Conservation (phyloP, 2,329 filamentous ascomycete species). For the Mycosphaerella sp. region DNA sequence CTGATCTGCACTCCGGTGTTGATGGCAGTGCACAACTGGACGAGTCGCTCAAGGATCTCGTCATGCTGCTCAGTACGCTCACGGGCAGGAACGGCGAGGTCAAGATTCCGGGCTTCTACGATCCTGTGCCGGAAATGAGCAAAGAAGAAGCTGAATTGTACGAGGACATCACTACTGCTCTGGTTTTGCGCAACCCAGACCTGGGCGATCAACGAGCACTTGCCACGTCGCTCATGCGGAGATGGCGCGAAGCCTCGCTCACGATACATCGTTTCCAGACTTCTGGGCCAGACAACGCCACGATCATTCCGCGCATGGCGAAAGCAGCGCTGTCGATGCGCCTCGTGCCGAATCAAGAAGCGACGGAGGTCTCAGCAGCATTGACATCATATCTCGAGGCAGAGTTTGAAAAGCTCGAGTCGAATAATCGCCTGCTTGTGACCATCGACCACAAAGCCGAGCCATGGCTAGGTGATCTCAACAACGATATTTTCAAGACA, state of each 20-base stretch:
- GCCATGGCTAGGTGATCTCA: conserved; percentile 62
- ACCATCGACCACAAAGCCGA: conserved; percentile 84
- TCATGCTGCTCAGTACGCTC: conserved; percentile 71
- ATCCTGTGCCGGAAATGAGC: conserved; percentile 69
- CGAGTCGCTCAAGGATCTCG: conserved; percentile 86
- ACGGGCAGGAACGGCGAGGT: conserved; percentile 76
- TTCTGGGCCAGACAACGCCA: conserved; percentile 79
- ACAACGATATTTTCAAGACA: conserved; percentile 83
- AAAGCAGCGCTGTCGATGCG: conserved; percentile 84
- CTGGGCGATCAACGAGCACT: conserved; percentile 61
- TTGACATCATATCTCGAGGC: conserved; percentile 61
- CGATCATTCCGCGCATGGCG: conserved; percentile 83
- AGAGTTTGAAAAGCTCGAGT: conserved; percentile 68
- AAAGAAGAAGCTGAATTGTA: conserved; percentile 73
- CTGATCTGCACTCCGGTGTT: conserved; percentile 93
- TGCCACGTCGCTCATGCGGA: conserved; percentile 78
- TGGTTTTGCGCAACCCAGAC: conserved; percentile 65
- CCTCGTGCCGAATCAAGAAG: conserved; percentile 87
- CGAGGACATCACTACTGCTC: conserved; percentile 70
- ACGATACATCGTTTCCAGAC: conserved; percentile 92
- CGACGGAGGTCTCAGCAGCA: conserved; percentile 63
- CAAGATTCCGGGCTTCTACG: conserved; percentile 82
- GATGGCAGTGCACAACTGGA: conserved; percentile 86
- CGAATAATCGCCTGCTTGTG: conserved; percentile 72
- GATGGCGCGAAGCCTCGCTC: conserved; percentile 91